phyloP scores from a whole-genome alignment of 805 yeast species.

The Zygosaccharomyces bailii region DNA sequence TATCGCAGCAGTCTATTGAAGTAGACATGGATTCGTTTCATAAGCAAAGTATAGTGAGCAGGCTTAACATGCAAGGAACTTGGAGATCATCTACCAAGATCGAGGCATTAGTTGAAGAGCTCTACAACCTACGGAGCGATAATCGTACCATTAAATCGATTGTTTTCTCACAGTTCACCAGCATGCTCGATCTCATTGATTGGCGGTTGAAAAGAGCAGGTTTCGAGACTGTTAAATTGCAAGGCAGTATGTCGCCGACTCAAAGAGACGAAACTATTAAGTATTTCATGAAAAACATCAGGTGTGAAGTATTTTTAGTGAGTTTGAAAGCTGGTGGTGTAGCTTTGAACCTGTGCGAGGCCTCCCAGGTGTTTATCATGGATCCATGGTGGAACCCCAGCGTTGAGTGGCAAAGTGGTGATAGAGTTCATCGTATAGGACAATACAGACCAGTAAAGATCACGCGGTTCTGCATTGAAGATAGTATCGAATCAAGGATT shows the following conservation, averaged over 20 bases:
- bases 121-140: constrained; percentile 82
- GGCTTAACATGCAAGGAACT: constrained; percentile 79
- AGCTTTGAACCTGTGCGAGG: constrained; percentile 92
- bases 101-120: constrained; percentile 92
- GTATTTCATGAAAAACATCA: constrained; percentile 87
- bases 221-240: constrained; percentile 86
- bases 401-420: constrained; percentile 98
- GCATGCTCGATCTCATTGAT: constrained; percentile 93
- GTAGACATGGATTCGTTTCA: constrained; percentile 53
- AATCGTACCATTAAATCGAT: constrained; percentile 88
- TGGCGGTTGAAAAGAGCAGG: constrained; percentile 96
- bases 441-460: constrained; percentile 92
- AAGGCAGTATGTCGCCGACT: constrained; percentile 95
- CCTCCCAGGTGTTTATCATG: constrained; percentile 90
- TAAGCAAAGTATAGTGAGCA: constrained; percentile 68
- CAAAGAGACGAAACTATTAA: constrained; percentile 90
- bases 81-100: constrained; percentile 97
- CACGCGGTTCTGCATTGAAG: constrained; percentile 90
- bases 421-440: constrained; percentile 96
- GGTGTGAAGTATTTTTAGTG: constrained; percentile 89
- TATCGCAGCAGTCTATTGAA: constrained; percentile 80
- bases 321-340: constrained; percentile 99
- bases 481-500: constrained; percentile 93
- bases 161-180: constrained; percentile 95
- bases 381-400: constrained; percentile 99